Evolutionary conservation across 441 rosid species (phyloP), one percentile per base, ranked within the genome.

Genomic region (Erodium moschatum): DNA sequence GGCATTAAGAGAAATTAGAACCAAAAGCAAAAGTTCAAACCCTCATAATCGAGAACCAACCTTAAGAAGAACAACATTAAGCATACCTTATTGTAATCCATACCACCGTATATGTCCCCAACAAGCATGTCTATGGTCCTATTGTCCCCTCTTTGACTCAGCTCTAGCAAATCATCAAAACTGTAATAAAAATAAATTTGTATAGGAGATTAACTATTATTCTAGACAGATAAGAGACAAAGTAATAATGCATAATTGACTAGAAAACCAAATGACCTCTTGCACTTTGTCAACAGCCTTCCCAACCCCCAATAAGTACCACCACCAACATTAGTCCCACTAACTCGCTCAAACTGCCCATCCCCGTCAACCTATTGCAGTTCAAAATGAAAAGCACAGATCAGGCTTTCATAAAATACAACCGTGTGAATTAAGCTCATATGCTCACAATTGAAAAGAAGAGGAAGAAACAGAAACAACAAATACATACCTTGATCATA

Each of bases 281-380:
- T 90, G 93, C 98, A 95, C 82, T 90, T 95, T 12, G 98, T 95
- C 69, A 95, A 76, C 71, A 95, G 89, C 83, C 85, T 89, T 79
- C 99, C 99, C 83, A 95, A 80, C 54, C 99, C 99, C 97, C 95
- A 95, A 48, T 89, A 95, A 67, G 99, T 92, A 65, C 99, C 99
- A 76, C 99, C 99, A 11, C 99, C 99, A 70, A 90, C 96, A 83
- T 92, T 95, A 66, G 99, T 95, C 62, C 99, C 98, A 58, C 99
- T 95, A 74, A 95, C 97, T 69, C 98, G 89, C 84, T 95, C 78
- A 79, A 89, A 95, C 74, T 92, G 92, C 16, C 98, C 98, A 76
- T 95, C 99, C 42, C 97, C 96, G 67, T 95, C 99, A 82, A 95
- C 98, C 99, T 95, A 76, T 69, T 70, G n/a, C 70, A 29, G 38